Base-by-base conservation (phyloP, 129 eudicot genomes). In the Logfia minima region DNA sequence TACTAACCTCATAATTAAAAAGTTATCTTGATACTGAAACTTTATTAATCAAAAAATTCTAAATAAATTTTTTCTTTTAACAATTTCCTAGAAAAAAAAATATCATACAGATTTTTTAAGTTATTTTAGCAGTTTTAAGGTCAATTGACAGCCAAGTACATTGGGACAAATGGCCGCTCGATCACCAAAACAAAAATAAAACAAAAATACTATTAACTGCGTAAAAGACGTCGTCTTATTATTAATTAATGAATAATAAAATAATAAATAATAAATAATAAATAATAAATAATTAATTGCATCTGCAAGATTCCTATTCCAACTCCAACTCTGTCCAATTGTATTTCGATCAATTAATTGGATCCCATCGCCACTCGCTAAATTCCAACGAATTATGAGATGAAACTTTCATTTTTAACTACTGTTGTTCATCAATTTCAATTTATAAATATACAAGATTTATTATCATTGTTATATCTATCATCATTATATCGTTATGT, bases 401-500 rank as follows among this genome's bases (percentile, higher is more conserved):
- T 66, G 70, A 66, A 29, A 66, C 13, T 65, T 29, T 58, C 64
- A 58, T 58, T 22, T 58, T 22, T 21, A 58, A 58, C 64, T 58
- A 45, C 53, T 13, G 53, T 45, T 45, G 64, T 2, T 58, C 68
- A 9, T 59, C 61, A 14, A 80, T 35, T 45, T 58, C 64, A 4
- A 65, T 39, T 39, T 8, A 39, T 39, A 39, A 73, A 65, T 74
- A 45, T 32, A 11, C 17, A 43, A 43, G 53, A 45, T 8, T 39
- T 8, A 39, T 39, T 39, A 39, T 48, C 68, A 56, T 22, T 19
- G 8, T 75, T 55, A 37, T 6, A 37, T 37, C 2, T 37, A 56
- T 37, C 77, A n/a, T 71, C 77, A 19, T 45, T 39, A 8, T 66
- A 8, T 66, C 74, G 43, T 81, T 80, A 92, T 93, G 98, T 90